Base-by-base conservation (phyloP, 805 yeast genomes). In the Kurtzmaniella cleridarum region DNA sequence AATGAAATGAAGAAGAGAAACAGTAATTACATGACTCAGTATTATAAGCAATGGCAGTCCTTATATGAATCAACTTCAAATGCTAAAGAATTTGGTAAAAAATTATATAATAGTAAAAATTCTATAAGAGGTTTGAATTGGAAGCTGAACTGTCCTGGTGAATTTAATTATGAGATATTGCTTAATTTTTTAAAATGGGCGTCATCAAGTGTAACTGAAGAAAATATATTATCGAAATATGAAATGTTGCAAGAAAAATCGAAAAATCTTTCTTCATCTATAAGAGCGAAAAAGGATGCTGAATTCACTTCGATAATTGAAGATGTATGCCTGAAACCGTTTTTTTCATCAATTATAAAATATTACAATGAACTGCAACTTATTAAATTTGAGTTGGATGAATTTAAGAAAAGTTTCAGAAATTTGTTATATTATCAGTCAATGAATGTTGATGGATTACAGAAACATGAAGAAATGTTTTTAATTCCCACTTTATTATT, bases 401-500 rank as follows among this genome's bases (percentile, higher is more conserved):
- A 36, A 5, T 55, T 60, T 37, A 49, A 50, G 30, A 46, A 47
- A 3, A 53, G 60, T 34, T 67, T 57, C 47, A 54, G 48, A 35
- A 48, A 47, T 27, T 45, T 69, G 35, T 54, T 69, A 14, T 67
- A 63, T 46, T 51, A 66, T 26, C 65, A 64, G 42, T 60, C 70
- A 3, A 51, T 67, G 17, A 57, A 68, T 1, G 65, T 60, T 16
- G 56, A 53, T 34, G 69, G 70, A 2, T 51, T 69, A 29, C 53
- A 50, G 28, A 64, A 59, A 38, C 69, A 64, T 40, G 73, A 69
- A 41, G 71, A 65, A 40, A 47, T 49, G 2, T 65, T 69, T 35
- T 49, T 67, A 36, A 63, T 69, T 10, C 74, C 74, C 7, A 35
- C 59, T 9, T 48, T 63, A 11, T 48, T 68, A 28, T 38, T 64